A percentile compares a stretch with the other conserved stretches of the same genome.
phyloP scores from a whole-genome alignment of 768 basidiomycete genomes.

The Cystofilobasidium capitatum region DNA sequence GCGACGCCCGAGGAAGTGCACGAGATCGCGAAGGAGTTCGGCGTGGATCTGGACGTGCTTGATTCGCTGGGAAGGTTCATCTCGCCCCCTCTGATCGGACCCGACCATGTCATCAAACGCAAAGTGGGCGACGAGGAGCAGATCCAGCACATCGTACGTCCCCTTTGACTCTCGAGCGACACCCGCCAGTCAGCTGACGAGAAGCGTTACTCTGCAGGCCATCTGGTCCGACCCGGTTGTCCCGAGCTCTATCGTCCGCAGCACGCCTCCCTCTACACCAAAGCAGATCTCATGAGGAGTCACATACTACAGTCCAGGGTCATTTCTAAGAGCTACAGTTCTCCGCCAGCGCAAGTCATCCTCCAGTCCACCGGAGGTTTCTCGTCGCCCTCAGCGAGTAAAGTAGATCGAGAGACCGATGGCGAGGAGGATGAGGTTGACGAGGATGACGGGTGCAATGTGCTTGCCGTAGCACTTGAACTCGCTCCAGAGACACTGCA shows the following conservation, averaged over 20 bases:
- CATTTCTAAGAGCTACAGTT: no score
- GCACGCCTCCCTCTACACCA: no score
- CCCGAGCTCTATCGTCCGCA: no score
- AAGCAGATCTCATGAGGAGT: no score
- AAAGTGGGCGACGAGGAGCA: not conserved
- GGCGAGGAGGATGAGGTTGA: conserved; percentile 6
- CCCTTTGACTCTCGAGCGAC: not conserved
- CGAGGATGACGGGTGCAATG: conserved; percentile 7
- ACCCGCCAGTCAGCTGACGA: no score
- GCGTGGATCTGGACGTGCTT: not conserved
- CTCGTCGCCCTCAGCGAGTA: not conserved
- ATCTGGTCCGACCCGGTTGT: no score
- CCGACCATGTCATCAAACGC: not conserved
- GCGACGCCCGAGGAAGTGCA: not conserved
- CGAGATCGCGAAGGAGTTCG: not conserved
- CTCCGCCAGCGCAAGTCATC: no score
- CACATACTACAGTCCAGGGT: no score
- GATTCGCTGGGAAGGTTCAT: not conserved
- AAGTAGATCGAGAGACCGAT: conserved; percentile 1
- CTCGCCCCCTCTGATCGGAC: not conserved
- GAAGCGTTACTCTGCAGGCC: no score
- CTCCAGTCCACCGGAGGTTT: no score
- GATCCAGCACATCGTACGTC: not conserved
- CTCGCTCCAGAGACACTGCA: conserved; percentile 4
- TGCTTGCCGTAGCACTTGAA: conserved; percentile 6